These are phyloP conservation scores for Penicillium egyptiacum DNA, from an alignment of 495 filamentous ascomycete genomes.

Conservation along the genomic window DNA sequence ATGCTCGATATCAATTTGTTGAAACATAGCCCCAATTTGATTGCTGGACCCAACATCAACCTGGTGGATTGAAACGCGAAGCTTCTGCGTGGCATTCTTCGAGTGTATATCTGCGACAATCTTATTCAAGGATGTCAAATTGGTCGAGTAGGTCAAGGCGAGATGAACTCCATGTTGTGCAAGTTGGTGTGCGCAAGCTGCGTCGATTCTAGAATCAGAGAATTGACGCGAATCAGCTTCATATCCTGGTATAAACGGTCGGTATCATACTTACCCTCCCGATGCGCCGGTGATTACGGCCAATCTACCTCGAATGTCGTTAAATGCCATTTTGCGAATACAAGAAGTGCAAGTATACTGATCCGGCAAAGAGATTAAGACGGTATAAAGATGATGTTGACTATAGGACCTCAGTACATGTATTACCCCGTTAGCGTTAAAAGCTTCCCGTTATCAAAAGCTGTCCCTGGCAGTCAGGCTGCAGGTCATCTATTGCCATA, in stretches of 20 bases:
- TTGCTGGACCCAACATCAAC: conserved; percentile 55
- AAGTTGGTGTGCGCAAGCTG: conserved; percentile 58
- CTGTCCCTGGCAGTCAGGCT: background rate
- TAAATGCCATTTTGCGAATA: conserved; percentile 36
- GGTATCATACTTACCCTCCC: conserved; percentile 51
- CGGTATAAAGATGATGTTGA: no score
- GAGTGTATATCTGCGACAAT: conserved; percentile 43
- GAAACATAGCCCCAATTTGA: conserved; percentile 53
- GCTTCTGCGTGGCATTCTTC: conserved; percentile 28
- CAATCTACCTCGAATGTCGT: conserved; percentile 56
- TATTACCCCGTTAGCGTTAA: background rate
- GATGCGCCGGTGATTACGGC: conserved; percentile 66
- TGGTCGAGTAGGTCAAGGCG: conserved; percentile 63
- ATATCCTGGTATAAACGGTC: background rate
- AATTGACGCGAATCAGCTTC: conserved; percentile 2
- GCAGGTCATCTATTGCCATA: background rate
- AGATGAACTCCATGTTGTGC: conserved; percentile 54
- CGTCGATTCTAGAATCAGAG: conserved; percentile 52
- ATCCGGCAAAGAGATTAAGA: background rate
- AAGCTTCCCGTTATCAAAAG: background rate
- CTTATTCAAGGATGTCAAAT: conserved; percentile 44
- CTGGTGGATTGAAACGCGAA: conserved; percentile 55
- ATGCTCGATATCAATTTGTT: conserved; percentile 51
- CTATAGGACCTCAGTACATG: background rate
- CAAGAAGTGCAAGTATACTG: background rate